Conservation (phyloP, 305 asterid species). For the Fraxinus paxiana region DNA sequence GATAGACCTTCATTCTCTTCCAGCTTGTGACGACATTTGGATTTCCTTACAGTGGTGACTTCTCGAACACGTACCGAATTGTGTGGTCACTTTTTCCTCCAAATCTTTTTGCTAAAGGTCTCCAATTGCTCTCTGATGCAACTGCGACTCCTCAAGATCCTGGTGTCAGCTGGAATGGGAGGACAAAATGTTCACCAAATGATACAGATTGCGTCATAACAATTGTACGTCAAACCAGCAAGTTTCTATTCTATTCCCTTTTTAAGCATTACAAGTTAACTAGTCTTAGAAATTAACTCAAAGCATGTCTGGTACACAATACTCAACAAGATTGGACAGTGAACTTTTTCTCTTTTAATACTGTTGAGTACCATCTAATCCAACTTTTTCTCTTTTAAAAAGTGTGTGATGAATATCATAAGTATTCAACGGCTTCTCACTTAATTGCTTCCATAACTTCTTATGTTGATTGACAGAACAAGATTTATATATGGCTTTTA, state of each 20-base stretch:
- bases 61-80: conserved; percentile 35
- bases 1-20: conserved; percentile 17
- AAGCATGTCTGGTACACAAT: not conserved
- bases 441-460: conserved; percentile 7
- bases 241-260: not conserved
- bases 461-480: conserved; percentile 47
- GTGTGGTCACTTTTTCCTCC: conserved; percentile 89
- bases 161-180: conserved; percentile 70
- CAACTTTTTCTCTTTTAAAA: not conserved
- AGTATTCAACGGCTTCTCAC: not conserved
- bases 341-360: not conserved
- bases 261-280: conserved; percentile 13
- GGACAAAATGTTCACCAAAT: conserved; percentile 52
- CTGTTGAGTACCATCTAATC: not conserved
- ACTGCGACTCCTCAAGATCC: conserved; percentile 62
- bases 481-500: conserved; percentile 59
- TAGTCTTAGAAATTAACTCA: conserved; percentile 3
- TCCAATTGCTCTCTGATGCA: conserved; percentile 55
- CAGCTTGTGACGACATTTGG: conserved; percentile 63
- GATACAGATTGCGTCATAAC: conserved; percentile 54
- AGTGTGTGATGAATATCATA: not conserved
- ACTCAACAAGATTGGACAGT: not conserved
- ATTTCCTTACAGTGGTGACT: conserved; percentile 43
- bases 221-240: conserved; percentile 44
- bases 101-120: conserved; percentile 74